Evolutionary conservation across 441 rosid genomes (phyloP).

Genomic region (Theobroma grandiflorum): DNA sequence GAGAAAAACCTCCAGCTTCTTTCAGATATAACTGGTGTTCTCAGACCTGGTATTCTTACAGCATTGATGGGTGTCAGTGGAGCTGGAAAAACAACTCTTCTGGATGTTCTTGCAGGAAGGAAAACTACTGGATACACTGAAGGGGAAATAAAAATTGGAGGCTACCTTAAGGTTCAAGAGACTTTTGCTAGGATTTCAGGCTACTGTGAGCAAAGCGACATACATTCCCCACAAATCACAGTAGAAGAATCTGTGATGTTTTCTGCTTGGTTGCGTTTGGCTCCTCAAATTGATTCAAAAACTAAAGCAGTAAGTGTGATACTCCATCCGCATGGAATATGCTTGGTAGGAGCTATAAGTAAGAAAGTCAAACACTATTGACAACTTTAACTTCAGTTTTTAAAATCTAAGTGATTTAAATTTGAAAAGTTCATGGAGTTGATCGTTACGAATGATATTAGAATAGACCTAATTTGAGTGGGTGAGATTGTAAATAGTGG

Average conservation of each 20-base stretch:
- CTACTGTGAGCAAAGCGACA: constrained; percentile 60
- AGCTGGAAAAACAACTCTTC: constrained; percentile 65
- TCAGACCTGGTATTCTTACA: constrained; percentile 59
- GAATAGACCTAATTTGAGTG: too few relatives aligned
- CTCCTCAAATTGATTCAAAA: constrained; percentile 50
- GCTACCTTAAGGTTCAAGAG: constrained; percentile 53
- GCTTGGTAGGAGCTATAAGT: too few relatives aligned
- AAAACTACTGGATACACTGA: constrained; percentile 57
- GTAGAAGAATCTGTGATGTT: constrained; percentile 65
- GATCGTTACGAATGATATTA: too few relatives aligned
- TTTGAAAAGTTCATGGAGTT: too few relatives aligned
- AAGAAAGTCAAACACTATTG: too few relatives aligned
- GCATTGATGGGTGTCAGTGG: constrained; percentile 66
- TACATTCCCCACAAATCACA: constrained; percentile 66
- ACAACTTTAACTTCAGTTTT: too few relatives aligned
- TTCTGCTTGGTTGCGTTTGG: constrained; percentile 68
- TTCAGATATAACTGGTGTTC: constrained; percentile 46
- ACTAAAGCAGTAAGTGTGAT: constrained; percentile 53
- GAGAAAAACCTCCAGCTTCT: constrained; percentile 49
- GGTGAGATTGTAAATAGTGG: too few relatives aligned
- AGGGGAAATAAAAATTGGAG: constrained; percentile 57
- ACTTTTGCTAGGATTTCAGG: constrained; percentile 64
- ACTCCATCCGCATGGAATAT: too few relatives aligned
- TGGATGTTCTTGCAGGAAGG: constrained; percentile 64
- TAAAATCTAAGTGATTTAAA: too few relatives aligned